Evolutionary conservation across 805 yeast species (phyloP).

Genomic region (Isabelozyma heimii): DNA sequence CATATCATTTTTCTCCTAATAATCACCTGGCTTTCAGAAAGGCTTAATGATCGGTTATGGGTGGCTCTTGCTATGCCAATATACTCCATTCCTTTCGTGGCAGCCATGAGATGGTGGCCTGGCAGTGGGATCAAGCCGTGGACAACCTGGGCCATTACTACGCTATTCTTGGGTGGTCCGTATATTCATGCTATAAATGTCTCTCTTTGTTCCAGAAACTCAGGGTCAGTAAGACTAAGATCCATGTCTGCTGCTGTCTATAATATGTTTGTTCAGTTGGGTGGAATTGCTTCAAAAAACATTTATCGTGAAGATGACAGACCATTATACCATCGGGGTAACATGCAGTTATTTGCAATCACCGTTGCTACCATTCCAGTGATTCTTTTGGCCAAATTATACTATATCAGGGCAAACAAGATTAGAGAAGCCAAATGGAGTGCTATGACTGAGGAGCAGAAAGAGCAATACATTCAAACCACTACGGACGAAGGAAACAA

Average conservation of each 20-base stretch:
- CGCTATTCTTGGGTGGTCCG: constrained; percentile 19
- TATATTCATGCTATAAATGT: constrained; percentile 25
- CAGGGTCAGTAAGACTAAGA: constrained; percentile 22
- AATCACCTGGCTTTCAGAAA: constrained; percentile 19
- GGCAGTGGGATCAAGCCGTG: constrained; percentile 37
- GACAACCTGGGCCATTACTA: constrained; percentile 41
- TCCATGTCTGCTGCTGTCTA: constrained; percentile 26
- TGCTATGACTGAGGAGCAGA: constrained; percentile 15
- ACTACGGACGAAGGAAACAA: constrained; percentile 21
- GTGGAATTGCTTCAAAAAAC: constrained; percentile 19
- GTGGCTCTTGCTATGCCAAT: constrained; percentile 18
- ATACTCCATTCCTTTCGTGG: constrained; percentile 31
- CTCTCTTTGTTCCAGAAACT: constrained; percentile 25
- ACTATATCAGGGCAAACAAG: constrained; percentile 21
- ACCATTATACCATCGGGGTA: constrained; percentile 26
- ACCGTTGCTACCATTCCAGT: constrained; percentile 17
- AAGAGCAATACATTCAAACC: constrained; percentile 12
- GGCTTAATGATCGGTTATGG: constrained; percentile 20
- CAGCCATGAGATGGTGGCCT: constrained; percentile 37
- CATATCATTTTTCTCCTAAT: constrained; percentile 15
- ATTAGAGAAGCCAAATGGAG: constrained; percentile 13
- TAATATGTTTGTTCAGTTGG: constrained; percentile 25
- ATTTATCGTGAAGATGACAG: constrained; percentile 24
- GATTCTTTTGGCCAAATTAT: constrained; percentile 14
- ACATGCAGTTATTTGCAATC: constrained; percentile 15